Base-by-base conservation (phyloP, 495 filamentous ascomycete genomes). In the Trichoderma parareesei region DNA sequence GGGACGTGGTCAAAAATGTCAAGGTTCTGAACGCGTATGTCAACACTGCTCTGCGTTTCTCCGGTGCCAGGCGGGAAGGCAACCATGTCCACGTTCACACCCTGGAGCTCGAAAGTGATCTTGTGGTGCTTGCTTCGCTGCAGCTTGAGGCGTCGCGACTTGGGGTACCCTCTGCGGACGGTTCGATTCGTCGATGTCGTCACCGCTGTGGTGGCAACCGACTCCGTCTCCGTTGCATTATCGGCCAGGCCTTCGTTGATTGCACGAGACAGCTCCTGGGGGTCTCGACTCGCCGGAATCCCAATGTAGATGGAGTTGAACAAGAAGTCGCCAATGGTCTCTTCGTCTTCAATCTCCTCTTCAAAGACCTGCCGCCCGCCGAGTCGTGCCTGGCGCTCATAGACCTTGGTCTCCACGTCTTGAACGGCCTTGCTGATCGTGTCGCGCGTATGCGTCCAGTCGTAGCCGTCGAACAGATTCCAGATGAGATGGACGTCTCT, bases 231-330 rank as follows among this genome's bases (percentile, higher is more conserved):
- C 63, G 90, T 96, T 8, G 83, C 84, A 60, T 90, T 79, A 68
- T 97, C 95, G 66, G 96, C 89, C 55, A 98, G 82, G 64, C 93
- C 84, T 55, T 87, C 85, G 72, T 95, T 97, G 74, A 99, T 93
- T 60, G 90, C 90, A 38, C 83, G 85, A 10, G 88, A 79, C 16
- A 98, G 81, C 42, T 95, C 90, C 10, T 81, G 81, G 8, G 91
- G 91, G 71, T 97, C 93, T 60, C 87, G 85, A 67, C 92, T 95
- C 18, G 89, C 82, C 4, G 92, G 88, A 57, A 99, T 90, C 27
- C 90, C 93, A 64, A 99, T 96, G 76, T 97, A 99, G 60, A 99
- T 96, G 0, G 94, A 98, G 69, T 98, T 97, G 83, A 99, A 99
- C 27, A 99, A 82, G 70, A 92, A 95, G 72, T 98, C 94, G 1